Conservation (phyloP, 192 early-diverging fungal genomes). For the Phlyctochytrium arcticum region DNA sequence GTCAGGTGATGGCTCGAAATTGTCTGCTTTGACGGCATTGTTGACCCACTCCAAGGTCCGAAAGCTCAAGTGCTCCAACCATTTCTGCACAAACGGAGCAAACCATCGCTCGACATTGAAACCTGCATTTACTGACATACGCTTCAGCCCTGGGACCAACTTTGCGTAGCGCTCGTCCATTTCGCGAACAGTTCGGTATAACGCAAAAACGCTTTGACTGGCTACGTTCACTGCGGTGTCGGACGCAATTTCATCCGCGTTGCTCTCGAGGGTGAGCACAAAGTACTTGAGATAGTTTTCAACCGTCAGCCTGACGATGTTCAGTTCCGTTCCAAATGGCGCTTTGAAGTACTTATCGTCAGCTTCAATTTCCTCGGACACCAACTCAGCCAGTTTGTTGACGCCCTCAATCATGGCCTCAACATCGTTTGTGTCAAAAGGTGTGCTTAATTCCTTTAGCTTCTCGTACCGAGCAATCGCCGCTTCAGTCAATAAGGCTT, state of each 20-base stretch:
- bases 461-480: conserved; percentile 39
- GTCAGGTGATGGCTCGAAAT: conserved; percentile 39
- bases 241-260: conserved; percentile 33
- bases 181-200: conserved; percentile 39
- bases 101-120: conserved; percentile 55
- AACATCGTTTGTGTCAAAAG: conserved; percentile 47
- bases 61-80: conserved; percentile 41
- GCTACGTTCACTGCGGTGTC: conserved; percentile 39
- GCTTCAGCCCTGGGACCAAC: conserved; percentile 40
- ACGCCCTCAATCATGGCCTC: conserved; percentile 48
- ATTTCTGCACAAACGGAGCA: conserved; percentile 42
- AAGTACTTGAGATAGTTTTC: conserved; percentile 47
- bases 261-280: conserved; percentile 39
- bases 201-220: conserved; percentile 38
- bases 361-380: conserved; percentile 51
- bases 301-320: conserved; percentile 47
- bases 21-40: conserved; percentile 51
- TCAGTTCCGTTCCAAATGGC: conserved; percentile 44
- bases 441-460: conserved; percentile 41
- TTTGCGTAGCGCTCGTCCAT: conserved; percentile 45
- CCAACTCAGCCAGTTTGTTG: conserved; percentile 42
- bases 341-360: conserved; percentile 48
- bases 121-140: conserved; percentile 28
- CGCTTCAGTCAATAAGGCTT: conserved; percentile 33
- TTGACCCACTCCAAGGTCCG: conserved; percentile 51